phyloP scores from a whole-genome alignment of 257 asterid species.

The Solanum piurae region DNA sequence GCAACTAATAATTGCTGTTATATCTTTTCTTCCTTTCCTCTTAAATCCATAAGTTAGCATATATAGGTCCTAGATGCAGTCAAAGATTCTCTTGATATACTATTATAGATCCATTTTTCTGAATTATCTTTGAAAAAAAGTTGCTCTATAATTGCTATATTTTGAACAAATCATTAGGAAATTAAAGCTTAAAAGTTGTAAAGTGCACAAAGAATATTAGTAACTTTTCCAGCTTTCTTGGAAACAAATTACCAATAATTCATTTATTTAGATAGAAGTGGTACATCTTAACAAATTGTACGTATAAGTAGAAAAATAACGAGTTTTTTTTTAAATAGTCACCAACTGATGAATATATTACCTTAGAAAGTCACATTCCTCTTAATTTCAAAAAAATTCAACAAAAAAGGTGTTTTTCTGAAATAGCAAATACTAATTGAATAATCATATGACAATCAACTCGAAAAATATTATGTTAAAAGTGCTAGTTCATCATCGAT shows the following conservation, averaged over 20 bases:
- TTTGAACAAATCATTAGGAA: background rate
- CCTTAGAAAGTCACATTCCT: background rate
- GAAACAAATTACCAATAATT: background rate
- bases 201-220: background rate
- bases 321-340: background rate
- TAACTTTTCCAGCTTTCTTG: background rate
- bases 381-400: background rate
- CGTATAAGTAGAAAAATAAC: background rate
- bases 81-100: background rate
- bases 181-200: background rate
- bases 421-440: background rate
- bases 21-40: background rate
- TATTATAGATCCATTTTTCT: background rate
- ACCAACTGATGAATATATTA: background rate
- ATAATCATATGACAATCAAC: background rate
- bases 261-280: background rate
- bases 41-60: background rate
- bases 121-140: background rate
- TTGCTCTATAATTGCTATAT: background rate
- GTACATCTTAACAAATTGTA: background rate
- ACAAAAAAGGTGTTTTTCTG: no score
- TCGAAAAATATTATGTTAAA: no score
- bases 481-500: background rate
- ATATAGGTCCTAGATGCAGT: background rate
- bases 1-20: background rate